Percentiles rank a stretch among this genome's conserved stretches.
Conservation (phyloP, 331 rosid species). For the Saraca asoca region DNA sequence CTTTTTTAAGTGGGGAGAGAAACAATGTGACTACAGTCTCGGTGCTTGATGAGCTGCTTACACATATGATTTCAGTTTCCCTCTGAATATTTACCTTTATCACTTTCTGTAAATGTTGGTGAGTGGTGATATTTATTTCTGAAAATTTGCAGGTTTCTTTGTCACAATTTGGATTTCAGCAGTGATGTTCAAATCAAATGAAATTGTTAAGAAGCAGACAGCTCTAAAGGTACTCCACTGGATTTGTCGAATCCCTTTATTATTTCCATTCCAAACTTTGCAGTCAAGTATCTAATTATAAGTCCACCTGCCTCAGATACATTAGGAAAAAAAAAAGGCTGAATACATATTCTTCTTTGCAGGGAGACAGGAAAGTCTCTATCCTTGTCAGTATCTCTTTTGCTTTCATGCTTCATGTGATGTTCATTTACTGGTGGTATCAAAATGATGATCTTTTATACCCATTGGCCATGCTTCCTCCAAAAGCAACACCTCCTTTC, state of each 20-base stretch:
- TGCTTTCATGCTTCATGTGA: conserved; percentile 66
- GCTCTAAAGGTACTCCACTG: conserved; percentile 69
- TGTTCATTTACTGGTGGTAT: conserved; percentile 79
- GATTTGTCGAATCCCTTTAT: conserved; percentile 17
- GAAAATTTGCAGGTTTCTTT: conserved; percentile 71
- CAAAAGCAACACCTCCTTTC: conserved; percentile 69
- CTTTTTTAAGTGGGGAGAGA: conserved; percentile 17
- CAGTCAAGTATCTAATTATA: conserved; percentile 10
- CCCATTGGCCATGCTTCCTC: conserved; percentile 81
- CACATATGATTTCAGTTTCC: conserved; percentile 22
- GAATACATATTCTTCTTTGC: conserved; percentile 40
- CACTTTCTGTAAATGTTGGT: conserved; percentile 1
- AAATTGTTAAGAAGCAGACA: conserved; percentile 84
- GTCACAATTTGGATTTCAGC: conserved; percentile 79
- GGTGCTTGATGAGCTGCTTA: conserved; percentile 5
- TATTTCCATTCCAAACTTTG: conserved; percentile 1
- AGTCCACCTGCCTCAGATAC: background rate
- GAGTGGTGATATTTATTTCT: conserved; percentile 30
- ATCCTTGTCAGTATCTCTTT: conserved; percentile 54
- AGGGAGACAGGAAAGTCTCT: conserved; percentile 81
- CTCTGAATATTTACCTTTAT: conserved; percentile 20
- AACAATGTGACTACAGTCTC: conserved; percentile 4
- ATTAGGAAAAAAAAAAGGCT: conserved; percentile 32
- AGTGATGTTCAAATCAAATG: conserved; percentile 85
- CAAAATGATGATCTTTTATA: conserved; percentile 67